phyloP scores from a whole-genome alignment of 345 rosid genomes.

The Tarenaya hassleriana region DNA sequence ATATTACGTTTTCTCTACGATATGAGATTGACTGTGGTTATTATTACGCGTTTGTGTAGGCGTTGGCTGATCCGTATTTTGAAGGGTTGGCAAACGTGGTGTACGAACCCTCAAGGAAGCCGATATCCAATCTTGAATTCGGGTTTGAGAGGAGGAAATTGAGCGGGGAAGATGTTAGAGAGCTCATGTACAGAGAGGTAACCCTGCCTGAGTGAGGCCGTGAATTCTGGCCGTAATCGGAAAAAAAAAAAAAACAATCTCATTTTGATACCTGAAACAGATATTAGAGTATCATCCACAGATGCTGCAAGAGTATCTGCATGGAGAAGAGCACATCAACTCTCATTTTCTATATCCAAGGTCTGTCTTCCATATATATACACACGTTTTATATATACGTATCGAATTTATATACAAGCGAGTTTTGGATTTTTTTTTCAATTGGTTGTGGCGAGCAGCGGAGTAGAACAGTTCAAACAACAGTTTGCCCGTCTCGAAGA shows the following conservation, averaged over 20 bases:
- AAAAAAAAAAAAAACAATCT: no score
- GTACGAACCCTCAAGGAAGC: constrained; percentile 68
- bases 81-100: constrained; percentile 62
- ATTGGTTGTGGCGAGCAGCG: constrained; percentile 36
- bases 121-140: constrained; percentile 80
- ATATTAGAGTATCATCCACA: constrained; percentile 89
- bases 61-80: constrained; percentile 90
- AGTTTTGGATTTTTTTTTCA: neutral
- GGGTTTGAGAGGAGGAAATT: constrained; percentile 85
- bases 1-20: no score
- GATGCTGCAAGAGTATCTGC: constrained; percentile 62
- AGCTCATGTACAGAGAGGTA: constrained; percentile 95
- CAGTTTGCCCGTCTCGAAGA: constrained; percentile 92
- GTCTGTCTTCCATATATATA: constrained; percentile 24
- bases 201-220: neutral
- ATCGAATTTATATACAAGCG: no score
- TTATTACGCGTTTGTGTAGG: no score
- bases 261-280: constrained; percentile 29
- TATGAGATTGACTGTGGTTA: no score
- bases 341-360: constrained; percentile 83
- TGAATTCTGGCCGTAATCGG: constrained; percentile 2
- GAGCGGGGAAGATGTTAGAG: constrained; percentile 75
- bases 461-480: constrained; percentile 68
- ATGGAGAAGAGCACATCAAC: constrained; percentile 67
- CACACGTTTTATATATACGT: no score